Base-by-base conservation (phyloP, 345 rosid genomes). In the Nasturtium officinale region DNA sequence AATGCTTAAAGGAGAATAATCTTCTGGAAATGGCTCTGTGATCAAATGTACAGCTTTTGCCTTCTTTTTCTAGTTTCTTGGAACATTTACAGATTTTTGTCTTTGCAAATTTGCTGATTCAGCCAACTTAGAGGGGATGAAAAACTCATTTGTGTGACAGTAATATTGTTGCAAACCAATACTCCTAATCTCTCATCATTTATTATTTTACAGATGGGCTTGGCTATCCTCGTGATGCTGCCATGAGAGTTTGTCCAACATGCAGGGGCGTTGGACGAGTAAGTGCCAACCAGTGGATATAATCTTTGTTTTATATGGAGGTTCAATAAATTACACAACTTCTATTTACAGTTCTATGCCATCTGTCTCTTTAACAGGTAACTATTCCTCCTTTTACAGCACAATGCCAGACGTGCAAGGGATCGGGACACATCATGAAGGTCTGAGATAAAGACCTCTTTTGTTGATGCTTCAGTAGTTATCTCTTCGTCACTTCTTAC, bases 361-460 rank as follows among this genome's bases (percentile, higher is more conserved):
- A 28, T 65, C 35, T 60, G 59, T 72, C 70, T 66, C 59, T 79
- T 55, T 70, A 56, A 53, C 83, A 94, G 98, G 85, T 94, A 48
- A 91, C 96, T 20, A 71, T 91, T 81, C 97, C 98, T 82, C 98
- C 97, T 50, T 94, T 94, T 82, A 88, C 90, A 57, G 75, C 98
- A 77, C 81, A 85, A 56, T 91, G 98, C 77, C 81, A 78, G 75
- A 77, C 83, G 29, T 94, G 97, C 79, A 87, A 83, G 59, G 98
- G 98, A 65, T 75, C 80, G 3, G 95, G 96, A 66, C 80, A 71
- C 52, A 72, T 88, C 66, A 80, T 91, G 50, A 80, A 88, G 98
- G 98, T 94, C 66, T 56, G 77, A 58, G 55, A 56, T 56, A 40
- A 63, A 38, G 38, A 42, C 53, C 65, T 72, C 74, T 66, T 46